Evolutionary conservation across 2,329 filamentous ascomycete species (phyloP).

Genomic region (Scedosporium boydii): DNA sequence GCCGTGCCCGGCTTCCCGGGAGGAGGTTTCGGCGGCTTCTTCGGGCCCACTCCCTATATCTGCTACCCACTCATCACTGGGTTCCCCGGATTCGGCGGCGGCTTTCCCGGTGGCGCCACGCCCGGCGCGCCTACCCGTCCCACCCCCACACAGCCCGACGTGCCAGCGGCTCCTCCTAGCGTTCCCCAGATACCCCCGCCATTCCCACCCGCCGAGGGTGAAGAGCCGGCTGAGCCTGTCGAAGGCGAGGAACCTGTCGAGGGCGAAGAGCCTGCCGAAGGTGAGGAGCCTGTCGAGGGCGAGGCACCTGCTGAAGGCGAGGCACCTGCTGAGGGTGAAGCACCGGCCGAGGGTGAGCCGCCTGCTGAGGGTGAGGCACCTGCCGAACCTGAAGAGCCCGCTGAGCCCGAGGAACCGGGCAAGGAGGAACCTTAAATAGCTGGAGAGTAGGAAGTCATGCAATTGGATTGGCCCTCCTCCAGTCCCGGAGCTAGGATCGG

Average conservation of each 20-base stretch:
- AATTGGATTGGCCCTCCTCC: neutral
- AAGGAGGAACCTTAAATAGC: neutral
- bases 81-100: neutral
- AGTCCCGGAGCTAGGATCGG: too few relatives aligned
- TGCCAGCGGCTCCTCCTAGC: neutral
- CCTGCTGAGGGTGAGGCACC: neutral
- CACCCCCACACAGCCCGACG: neutral
- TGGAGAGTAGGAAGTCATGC: neutral
- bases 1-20: neutral
- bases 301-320: neutral
- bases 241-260: neutral
- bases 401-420: neutral
- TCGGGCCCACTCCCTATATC: neutral
- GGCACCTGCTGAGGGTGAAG: neutral
- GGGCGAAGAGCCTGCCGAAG: neutral
- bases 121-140: neutral
- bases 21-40: neutral
- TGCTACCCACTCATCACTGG: neutral
- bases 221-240: neutral
- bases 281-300: neutral
- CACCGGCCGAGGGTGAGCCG: neutral
- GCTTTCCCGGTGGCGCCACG: neutral
- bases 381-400: neutral
- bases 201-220: neutral
- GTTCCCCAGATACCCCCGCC: neutral